These are phyloP conservation scores for Collybiopsis luxurians DNA, from an alignment of 768 basidiomycete genomes.

Conservation along the genomic window DNA sequence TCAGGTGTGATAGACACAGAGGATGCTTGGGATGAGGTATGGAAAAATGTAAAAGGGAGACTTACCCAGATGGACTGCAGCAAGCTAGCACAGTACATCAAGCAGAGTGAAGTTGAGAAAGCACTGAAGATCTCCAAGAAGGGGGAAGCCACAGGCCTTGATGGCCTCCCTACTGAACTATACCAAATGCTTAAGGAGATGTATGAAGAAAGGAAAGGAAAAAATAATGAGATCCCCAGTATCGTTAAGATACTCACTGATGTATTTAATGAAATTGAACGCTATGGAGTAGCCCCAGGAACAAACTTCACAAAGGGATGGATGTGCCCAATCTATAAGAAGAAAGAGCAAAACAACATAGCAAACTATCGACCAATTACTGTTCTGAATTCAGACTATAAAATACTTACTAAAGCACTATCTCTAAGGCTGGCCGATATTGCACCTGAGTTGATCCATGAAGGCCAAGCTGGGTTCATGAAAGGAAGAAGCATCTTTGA, in stretches of 20 bases:
- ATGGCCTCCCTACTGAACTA: no score
- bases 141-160: no score
- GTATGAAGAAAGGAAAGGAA: no score
- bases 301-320: conserved; percentile 19
- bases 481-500: conserved; percentile 17
- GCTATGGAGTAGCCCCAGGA: not conserved
- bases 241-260: not conserved
- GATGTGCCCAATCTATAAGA: conserved; percentile 28
- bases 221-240: conserved; percentile 13
- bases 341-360: conserved; percentile 19
- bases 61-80: no score
- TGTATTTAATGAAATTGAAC: conserved; percentile 16
- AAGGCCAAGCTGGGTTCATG: conserved; percentile 24
- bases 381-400: conserved; percentile 16
- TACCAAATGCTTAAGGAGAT: no score
- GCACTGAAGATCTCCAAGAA: no score
- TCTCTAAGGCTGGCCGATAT: conserved; percentile 10
- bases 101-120: no score
- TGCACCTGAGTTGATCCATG: conserved; percentile 17
- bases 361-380: conserved; percentile 23
- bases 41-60: no score
- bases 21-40: no score
- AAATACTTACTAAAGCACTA: conserved; percentile 16
- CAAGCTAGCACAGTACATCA: no score
- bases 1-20: no score